These are phyloP conservation scores for Falciphora oryzae DNA, from an alignment of 2,329 filamentous ascomycete species.

Conservation along the genomic window DNA sequence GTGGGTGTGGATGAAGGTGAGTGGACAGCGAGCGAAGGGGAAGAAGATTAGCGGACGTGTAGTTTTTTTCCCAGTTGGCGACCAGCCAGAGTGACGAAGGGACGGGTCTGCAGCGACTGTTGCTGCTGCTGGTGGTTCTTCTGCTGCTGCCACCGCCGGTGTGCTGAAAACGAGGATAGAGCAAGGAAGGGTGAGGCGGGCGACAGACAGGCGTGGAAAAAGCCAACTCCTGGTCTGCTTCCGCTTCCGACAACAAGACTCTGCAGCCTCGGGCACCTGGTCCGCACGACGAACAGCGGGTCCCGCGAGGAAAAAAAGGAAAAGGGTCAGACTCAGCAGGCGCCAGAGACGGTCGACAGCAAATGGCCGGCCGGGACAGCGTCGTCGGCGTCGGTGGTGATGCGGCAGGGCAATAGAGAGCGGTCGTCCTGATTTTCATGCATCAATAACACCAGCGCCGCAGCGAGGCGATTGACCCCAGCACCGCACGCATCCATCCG, in stretches of 20 bases:
- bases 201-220: neutral
- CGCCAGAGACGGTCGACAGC: neutral
- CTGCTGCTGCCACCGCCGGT: neutral
- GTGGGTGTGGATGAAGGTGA: neutral
- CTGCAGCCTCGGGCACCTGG: neutral
- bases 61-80: neutral
- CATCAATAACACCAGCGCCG: constrained; percentile 21
- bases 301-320: neutral
- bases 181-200: neutral
- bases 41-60: neutral
- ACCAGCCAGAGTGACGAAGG: neutral
- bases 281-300: neutral
- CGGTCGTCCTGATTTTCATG: constrained; percentile 15
- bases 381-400: neutral
- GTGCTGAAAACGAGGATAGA: neutral
- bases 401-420: neutral
- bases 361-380: constrained; percentile 1
- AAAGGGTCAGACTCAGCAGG: neutral
- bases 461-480: constrained; percentile 13
- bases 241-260: constrained; percentile 1
- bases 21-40: neutral
- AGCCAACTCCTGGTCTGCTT: neutral
- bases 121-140: neutral
- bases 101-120: neutral
- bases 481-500: constrained; percentile 6